Base-by-base conservation (phyloP, 2,329 filamentous ascomycete genomes). In the Fusarium succisae region DNA sequence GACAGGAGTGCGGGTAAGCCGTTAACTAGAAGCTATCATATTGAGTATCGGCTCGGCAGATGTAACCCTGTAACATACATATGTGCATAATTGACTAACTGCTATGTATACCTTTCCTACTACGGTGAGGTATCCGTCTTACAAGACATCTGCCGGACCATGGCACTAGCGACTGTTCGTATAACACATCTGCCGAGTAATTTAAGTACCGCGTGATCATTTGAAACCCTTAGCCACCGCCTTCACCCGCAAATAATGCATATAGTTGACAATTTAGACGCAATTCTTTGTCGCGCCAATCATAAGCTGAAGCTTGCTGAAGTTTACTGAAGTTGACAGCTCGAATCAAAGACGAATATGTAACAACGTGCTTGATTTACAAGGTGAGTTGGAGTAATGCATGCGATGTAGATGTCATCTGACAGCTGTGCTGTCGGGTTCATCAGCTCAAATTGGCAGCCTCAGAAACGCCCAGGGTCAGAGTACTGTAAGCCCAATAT, bases 211-310 rank as follows among this genome's bases (percentile, higher is more conserved):
- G 2, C 24, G 5, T 44, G 43, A 24, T 18, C 43, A 24, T 18
- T 24, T 6, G 5, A 7, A 9, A 9, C 10, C 2, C 7, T 18
- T 0, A 26, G 43, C 43, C n/a, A 44, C n/a, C 5, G 15, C 5
- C 6, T 44, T 18, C 43, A 44, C 1, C 41, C 3, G 15, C 41
- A 12, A n/a, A n/a, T 11, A n/a, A 17, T 4, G 0, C 9, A 20
- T 4, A n/a, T 43, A 20, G 41, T 9, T 43, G 0, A 17, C n/a
- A 17, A 7, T 44, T 17, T 8, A 17, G n/a, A 17, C 41, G 1
- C 11, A 0, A 18, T 8, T 18, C 1, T 24, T 7, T 35, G 14
- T 6, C 28, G 30, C 28, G 6, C 30, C 22, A 35, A 32, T 51
- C 22, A 18, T 24, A 18, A 24, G 30, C 30, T 24, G 4, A n/a